Evolutionary conservation across 2,329 filamentous ascomycete species (phyloP).

Genomic region (Diaporthe sp.): DNA sequence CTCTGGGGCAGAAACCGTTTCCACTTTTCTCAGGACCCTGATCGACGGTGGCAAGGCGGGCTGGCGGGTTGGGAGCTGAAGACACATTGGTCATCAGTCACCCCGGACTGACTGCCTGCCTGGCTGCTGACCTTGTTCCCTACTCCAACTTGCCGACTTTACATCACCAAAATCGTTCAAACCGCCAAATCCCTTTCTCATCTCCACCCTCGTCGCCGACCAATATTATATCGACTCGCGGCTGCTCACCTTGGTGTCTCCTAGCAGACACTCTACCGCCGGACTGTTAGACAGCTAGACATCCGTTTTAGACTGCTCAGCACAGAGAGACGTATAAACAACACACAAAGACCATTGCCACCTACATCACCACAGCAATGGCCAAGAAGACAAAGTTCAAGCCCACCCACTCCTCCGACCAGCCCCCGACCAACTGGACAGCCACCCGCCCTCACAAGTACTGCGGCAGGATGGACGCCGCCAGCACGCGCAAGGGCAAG

Average conservation of each 20-base stretch:
- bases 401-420: conserved; percentile 18
- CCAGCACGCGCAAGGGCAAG: conserved; percentile 32
- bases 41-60: neutral
- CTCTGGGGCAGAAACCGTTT: too few relatives aligned
- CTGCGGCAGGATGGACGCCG: conserved; percentile 34
- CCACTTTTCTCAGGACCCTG: neutral
- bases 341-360: conserved; percentile 33
- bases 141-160: too few relatives aligned
- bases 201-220: too few relatives aligned
- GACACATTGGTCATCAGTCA: neutral
- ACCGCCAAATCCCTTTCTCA: too few relatives aligned
- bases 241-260: too few relatives aligned
- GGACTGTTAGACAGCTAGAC: too few relatives aligned
- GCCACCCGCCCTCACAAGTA: conserved; percentile 33
- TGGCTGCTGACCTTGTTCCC: too few relatives aligned
- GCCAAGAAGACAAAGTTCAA: conserved; percentile 43
- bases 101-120: neutral
- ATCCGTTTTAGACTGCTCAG: too few relatives aligned
- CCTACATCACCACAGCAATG: neutral
- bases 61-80: neutral
- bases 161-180: too few relatives aligned
- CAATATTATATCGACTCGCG: too few relatives aligned
- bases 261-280: too few relatives aligned
- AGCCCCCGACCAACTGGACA: conserved; percentile 30
- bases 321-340: conserved; percentile 33